A percentile compares a stretch with the other conserved stretches of the same genome.
Evolutionary conservation across 108 stramenopile genomes (phyloP).

Genomic region (Thalassiosira profunda): DNA sequence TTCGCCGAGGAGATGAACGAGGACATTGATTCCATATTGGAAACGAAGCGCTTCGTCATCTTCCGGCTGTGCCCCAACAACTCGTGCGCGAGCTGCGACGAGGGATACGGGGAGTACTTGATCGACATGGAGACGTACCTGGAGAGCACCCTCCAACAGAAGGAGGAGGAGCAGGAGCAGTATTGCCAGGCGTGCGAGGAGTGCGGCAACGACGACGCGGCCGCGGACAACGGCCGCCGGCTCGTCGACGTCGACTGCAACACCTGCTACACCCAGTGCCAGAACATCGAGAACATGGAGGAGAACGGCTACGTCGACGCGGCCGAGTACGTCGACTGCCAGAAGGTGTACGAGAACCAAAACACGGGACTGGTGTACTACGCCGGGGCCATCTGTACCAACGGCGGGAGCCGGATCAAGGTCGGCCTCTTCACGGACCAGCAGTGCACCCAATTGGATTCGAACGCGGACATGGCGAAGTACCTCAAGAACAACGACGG

Average conservation of each 20-base stretch:
- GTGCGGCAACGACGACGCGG: conserved; percentile 25
- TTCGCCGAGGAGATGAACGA: conserved; percentile 63
- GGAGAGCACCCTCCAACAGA: conserved; percentile 66
- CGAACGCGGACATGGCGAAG: conserved; percentile 66
- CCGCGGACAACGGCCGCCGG: conserved; percentile 11
- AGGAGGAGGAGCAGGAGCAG: conserved; percentile 65
- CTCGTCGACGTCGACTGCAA: conserved; percentile 54
- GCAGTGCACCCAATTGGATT: conserved; percentile 59
- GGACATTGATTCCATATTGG: conserved; percentile 63
- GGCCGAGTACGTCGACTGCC: conserved; percentile 59
- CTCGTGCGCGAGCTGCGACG: conserved; percentile 64
- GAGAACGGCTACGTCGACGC: conserved; percentile 78
- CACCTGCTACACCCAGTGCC: conserved; percentile 73
- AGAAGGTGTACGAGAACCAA: conserved; percentile 64
- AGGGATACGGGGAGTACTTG: conserved; percentile 87
- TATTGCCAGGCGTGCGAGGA: conserved; percentile 80
- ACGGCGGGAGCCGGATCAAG: conserved; percentile 76
- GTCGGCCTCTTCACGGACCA: conserved; percentile 85
- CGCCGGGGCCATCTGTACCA: conserved; percentile 78
- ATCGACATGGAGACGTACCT: conserved; percentile 82
- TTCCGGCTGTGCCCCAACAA: conserved; percentile 85
- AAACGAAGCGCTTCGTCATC: conserved; percentile 78
- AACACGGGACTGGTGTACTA: conserved; percentile 64
- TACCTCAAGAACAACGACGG: conserved; percentile 74
- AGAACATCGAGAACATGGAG: conserved; percentile 79